Percentiles rank a stretch among this genome's conserved stretches.
Conservation (phyloP, 306 rosid genomes). For the Echinosophora koreensis region DNA sequence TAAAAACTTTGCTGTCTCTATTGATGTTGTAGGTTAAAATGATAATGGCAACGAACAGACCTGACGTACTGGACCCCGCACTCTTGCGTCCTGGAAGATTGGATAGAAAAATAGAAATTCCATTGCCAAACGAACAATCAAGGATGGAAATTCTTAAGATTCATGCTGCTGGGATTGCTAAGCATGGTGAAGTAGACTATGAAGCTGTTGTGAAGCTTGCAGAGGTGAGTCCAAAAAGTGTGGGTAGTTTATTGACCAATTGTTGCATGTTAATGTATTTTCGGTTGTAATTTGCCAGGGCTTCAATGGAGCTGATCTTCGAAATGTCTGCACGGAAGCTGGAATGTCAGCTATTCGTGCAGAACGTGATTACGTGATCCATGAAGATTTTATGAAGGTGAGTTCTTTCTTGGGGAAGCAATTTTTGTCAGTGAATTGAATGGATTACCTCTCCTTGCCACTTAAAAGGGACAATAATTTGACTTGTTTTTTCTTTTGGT, state of each 20-base stretch:
- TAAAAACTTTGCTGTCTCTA: background rate
- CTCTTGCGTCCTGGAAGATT: slow-evolving; percentile 82
- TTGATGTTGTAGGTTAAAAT: slow-evolving; percentile 65
- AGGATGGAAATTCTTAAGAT: slow-evolving; percentile 80
- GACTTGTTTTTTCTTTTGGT: background rate
- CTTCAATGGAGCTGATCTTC: slow-evolving; percentile 79
- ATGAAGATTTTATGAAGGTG: slow-evolving; percentile 88
- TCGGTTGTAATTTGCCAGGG: slow-evolving; percentile 52
- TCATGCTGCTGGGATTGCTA: slow-evolving; percentile 85
- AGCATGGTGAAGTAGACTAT: slow-evolving; percentile 81
- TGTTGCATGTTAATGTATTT: background rate
- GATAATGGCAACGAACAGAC: slow-evolving; percentile 86
- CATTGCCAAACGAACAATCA: slow-evolving; percentile 80
- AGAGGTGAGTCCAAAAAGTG: slow-evolving; percentile 53
- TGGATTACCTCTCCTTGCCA: background rate
- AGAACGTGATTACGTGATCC: slow-evolving; percentile 78
- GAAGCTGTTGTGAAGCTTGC: slow-evolving; percentile 87
- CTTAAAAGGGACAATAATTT: background rate
- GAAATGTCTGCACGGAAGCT: slow-evolving; percentile 85
- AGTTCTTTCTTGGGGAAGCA: background rate
- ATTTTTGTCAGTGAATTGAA: too few species aligned
- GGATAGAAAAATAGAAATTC: slow-evolving; percentile 83
- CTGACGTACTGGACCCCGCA: slow-evolving; percentile 79
- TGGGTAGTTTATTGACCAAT: background rate
- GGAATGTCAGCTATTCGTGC: slow-evolving; percentile 83